phyloP scores from a whole-genome alignment of 164 flowering plant species.

The Vitis vinifera region DNA sequence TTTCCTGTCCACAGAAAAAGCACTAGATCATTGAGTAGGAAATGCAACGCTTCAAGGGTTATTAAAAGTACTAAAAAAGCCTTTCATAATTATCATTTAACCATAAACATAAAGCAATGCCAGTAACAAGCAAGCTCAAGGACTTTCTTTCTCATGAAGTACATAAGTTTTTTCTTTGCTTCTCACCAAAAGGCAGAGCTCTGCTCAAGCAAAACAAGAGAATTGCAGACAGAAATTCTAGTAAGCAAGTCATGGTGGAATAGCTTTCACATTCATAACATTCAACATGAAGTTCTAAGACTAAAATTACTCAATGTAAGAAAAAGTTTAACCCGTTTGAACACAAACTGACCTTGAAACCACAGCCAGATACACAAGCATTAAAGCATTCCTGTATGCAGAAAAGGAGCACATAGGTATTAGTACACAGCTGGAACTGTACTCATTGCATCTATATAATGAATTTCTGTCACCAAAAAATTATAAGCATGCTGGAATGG shows the following conservation, averaged over 20 bases:
- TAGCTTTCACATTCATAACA: not conserved
- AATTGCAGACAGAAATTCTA: not conserved
- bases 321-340: not conserved
- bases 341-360: conserved; percentile 66
- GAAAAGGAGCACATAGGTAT: not conserved
- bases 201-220: not conserved
- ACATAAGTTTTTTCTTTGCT: not conserved
- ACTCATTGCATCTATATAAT: not conserved
- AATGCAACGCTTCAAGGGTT: not conserved
- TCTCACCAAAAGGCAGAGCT: not conserved
- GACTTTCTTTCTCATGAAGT: not conserved
- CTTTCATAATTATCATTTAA: not conserved
- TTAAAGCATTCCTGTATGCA: conserved; percentile 73
- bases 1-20: too few relatives aligned
- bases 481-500: not conserved
- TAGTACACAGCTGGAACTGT: not conserved
- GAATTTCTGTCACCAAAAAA: not conserved
- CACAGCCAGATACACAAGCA: conserved; percentile 89
- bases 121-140: not conserved
- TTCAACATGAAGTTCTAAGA: not conserved
- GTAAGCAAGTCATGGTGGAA: not conserved
- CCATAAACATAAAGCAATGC: not conserved
- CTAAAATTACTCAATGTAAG: conserved; percentile 1
- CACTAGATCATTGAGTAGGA: not conserved
- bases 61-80: not conserved